These are phyloP conservation scores for Solanum ahanhuiri DNA, from an alignment of 257 asterid genomes.

Conservation along the genomic window DNA sequence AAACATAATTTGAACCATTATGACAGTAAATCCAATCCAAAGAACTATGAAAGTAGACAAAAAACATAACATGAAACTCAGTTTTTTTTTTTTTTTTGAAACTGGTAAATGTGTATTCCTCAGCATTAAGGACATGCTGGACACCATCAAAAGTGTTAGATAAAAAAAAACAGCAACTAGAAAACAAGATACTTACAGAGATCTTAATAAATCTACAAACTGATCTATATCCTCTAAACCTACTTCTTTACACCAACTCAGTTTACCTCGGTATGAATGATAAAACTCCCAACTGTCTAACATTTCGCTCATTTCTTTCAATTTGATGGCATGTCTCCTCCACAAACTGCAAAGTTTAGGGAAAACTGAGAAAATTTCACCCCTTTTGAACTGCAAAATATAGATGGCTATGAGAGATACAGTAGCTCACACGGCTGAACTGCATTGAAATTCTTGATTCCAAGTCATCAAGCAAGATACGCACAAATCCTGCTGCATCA, in stretches of 20 bases:
- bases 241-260: background rate
- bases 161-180: no score
- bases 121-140: no score
- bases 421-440: conserved; percentile 70
- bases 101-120: no score
- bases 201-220: no score
- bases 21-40: background rate
- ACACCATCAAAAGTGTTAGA: no score
- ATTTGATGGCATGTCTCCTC: conserved; percentile 97
- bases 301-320: conserved; percentile 76
- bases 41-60: background rate
- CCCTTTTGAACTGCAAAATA: background rate
- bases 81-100: background rate
- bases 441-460: conserved; percentile 69
- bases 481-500: conserved; percentile 92
- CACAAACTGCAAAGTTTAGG: conserved; percentile 53
- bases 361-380: conserved; percentile 13
- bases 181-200: no score
- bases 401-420: background rate
- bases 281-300: conserved; percentile 77
- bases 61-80: conserved; percentile 1
- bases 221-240: no score
- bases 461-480: conserved; percentile 84
- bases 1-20: background rate
- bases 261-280: conserved; percentile 80